Evolutionary conservation across 2,329 filamentous ascomycete species (phyloP), one percentile per base, ranked within the genome.

Genomic region (Fusarium penzigii): DNA sequence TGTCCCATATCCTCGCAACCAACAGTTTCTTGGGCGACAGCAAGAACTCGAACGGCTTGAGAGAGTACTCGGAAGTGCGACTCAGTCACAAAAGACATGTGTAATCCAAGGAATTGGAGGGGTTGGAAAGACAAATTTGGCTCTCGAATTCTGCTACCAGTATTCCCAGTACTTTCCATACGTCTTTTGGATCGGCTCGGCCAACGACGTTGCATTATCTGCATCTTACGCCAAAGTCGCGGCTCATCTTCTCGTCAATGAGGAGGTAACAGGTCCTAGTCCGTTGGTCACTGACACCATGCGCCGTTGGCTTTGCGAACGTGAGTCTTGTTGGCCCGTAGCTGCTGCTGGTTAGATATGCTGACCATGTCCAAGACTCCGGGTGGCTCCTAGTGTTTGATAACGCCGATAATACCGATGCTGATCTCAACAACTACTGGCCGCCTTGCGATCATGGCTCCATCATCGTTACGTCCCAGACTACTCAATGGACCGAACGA

Each of bases 251-350:
- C 44, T 46, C 6, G 17, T 17, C 3, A 36, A 40, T 32, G 36
- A 5, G 17, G 14, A 39, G 5, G n/a, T n/a, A n/a, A 11, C 32
- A 13, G 29, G 20, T 9, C 42, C 44, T 29, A 16, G 44, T 16
- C 17, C 34, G 13, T 20, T 12, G 6, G 32, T 25, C 11, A 36
- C 34, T 13, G 34, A 29, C n/a, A 13, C 25, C 6, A 36, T 32
- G 16, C 44, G 44, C 17, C 34, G 36, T 34, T 46, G 44, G 44
- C 44, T 46, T 10, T 46, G 44, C n/a, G 34, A 46, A 13, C 29
- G 44, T 46, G 34, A 29, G 17, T 39, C n/a, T n/a, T n/a, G n/a
- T n/a, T n/a, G n/a, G n/a, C n/a, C n/a, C n/a, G n/a, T n/a, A n/a
- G n/a, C n/a, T n/a, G n/a, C n/a, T n/a, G n/a, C n/a, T n/a, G n/a